phyloP scores from a whole-genome alignment of 106 monocot species.

The Xerophyta viscosa region DNA sequence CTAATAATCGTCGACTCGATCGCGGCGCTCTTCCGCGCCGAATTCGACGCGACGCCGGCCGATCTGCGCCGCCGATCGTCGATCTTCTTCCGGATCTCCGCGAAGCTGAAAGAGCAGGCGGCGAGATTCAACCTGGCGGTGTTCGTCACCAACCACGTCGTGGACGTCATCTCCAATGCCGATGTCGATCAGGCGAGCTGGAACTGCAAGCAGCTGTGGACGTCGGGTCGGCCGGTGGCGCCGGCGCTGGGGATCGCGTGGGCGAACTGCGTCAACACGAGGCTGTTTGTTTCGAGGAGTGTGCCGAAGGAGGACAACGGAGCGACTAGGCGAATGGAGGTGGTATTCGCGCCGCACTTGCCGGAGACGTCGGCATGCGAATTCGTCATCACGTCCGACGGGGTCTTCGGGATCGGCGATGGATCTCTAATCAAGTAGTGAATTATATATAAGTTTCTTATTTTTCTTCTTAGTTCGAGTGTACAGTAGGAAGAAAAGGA shows the following conservation, averaged over 20 bases:
- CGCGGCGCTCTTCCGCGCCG: conserved; percentile 75
- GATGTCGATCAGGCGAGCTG: conserved; percentile 1
- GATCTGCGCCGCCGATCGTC: conserved; percentile 43
- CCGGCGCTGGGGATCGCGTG: conserved; percentile 84
- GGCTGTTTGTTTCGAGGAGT: conserved; percentile 63
- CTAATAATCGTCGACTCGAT: conserved; percentile 81
- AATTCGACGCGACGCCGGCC: conserved; percentile 46
- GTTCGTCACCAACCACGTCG: conserved; percentile 86
- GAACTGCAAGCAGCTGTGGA: conserved; percentile 26
- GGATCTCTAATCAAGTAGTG: too few relatives aligned
- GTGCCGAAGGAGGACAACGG: conserved; percentile 10
- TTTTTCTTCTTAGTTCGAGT: too few relatives aligned
- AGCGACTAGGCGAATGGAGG: conserved; percentile 34
- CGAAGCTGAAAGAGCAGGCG: conserved; percentile 61
- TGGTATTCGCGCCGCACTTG: conserved; percentile 83
- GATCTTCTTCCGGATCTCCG: conserved; percentile 54
- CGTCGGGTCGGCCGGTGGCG: conserved; percentile 48
- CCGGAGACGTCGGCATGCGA: conserved; percentile 41
- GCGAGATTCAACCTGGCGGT: conserved; percentile 47
- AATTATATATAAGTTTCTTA: too few relatives aligned
- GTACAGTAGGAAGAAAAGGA: too few relatives aligned
- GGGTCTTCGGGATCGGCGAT: conserved; percentile 33
- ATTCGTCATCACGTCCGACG: conserved; percentile 56
- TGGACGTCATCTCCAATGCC: conserved; percentile 41
- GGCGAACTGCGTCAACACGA: conserved; percentile 78